These are phyloP conservation scores for Hypericum androsaemum DNA, from an alignment of 345 rosid genomes.

Conservation along the genomic window DNA sequence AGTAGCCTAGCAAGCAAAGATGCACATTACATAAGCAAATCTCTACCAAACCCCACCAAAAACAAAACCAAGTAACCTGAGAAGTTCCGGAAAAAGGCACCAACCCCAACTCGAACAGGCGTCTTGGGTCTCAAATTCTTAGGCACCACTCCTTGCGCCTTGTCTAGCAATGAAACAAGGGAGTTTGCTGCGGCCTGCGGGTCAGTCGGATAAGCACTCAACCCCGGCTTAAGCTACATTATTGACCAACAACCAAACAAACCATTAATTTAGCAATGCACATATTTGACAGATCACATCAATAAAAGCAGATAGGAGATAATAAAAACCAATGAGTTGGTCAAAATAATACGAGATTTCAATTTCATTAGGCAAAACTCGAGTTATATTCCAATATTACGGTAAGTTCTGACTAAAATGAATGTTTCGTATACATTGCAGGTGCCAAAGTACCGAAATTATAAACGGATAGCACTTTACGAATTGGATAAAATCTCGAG, in stretches of 20 bases:
- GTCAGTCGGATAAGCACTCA: conserved; percentile 72
- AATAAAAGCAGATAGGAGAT: no score
- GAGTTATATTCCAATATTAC: no score
- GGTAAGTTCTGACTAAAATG: no score
- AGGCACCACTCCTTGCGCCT: conserved; percentile 82
- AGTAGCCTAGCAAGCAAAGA: conserved; percentile 48
- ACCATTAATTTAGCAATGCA: conserved; percentile 8
- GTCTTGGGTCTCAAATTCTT: conserved; percentile 60
- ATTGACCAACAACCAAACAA: conserved; percentile 13
- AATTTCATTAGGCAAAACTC: no score
- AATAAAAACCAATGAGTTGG: no score
- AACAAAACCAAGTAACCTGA: conserved; percentile 1
- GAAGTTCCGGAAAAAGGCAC: conserved; percentile 12
- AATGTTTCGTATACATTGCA: no score
- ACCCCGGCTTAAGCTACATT: conserved; percentile 64
- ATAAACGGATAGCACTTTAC: no score
- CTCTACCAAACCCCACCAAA: not conserved
- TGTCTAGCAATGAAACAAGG: conserved; percentile 56
- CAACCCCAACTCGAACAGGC: conserved; percentile 96
- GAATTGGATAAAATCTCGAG: no score
- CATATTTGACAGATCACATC: not conserved
- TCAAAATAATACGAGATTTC: no score
- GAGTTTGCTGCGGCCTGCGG: conserved; percentile 69
- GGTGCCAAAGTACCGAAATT: no score
- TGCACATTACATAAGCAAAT: no score